phyloP scores from a whole-genome alignment of 176 grass and related monocot genomes.

The Saccharum officinarum region DNA sequence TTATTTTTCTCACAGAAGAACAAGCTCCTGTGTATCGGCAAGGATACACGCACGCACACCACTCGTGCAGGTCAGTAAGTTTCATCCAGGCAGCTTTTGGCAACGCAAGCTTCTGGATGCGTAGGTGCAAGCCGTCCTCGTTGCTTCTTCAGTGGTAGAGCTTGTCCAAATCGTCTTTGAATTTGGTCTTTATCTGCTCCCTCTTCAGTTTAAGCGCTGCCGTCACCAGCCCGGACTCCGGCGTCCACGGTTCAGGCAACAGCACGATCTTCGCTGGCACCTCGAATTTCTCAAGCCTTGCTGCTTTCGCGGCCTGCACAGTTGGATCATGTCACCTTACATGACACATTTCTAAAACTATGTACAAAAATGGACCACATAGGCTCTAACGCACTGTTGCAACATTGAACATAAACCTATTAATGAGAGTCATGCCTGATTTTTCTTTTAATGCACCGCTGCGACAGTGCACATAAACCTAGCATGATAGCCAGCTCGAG shows the following conservation, averaged over 20 bases:
- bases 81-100: not conserved
- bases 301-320: slow-evolving; percentile 53
- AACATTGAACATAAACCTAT: not conserved
- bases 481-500: not conserved
- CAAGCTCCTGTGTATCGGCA: not conserved
- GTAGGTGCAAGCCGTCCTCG: not conserved
- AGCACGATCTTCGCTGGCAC: slow-evolving; percentile 60
- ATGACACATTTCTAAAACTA: not conserved
- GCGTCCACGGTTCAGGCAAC: slow-evolving; percentile 78
- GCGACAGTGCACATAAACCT: not conserved
- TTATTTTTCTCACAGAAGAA: not conserved
- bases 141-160: slow-evolving; percentile 44
- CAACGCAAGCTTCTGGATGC: not conserved
- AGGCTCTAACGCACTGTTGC: not conserved
- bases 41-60: not conserved
- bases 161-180: slow-evolving; percentile 55
- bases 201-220: slow-evolving; percentile 80
- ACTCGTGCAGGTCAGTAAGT: not conserved
- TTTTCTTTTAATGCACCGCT: not conserved
- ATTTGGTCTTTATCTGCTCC: slow-evolving; percentile 72
- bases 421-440: no score
- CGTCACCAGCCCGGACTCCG: slow-evolving; percentile 75
- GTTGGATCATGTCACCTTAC: slow-evolving; percentile 6
- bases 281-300: slow-evolving; percentile 69
- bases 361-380: not conserved